These are phyloP conservation scores for Xylaria venustula DNA, from an alignment of 495 filamentous ascomycete species.

Conservation along the genomic window DNA sequence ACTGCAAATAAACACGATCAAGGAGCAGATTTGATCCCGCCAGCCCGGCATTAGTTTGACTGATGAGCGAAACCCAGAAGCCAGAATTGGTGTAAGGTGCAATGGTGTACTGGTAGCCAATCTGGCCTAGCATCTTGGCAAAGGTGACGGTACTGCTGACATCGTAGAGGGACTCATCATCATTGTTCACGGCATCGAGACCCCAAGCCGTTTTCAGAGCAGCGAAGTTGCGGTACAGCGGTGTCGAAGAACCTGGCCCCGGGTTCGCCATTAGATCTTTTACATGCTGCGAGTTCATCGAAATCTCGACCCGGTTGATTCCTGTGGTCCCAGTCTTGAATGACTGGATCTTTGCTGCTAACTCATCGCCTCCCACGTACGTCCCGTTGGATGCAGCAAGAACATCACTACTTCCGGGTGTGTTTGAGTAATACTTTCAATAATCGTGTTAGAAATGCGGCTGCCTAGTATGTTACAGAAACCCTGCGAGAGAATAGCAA, in stretches of 20 bases:
- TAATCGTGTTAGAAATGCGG: not conserved
- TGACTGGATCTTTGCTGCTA: constrained; percentile 38
- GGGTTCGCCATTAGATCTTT: constrained; percentile 32
- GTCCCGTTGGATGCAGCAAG: constrained; percentile 32
- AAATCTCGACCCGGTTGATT: constrained; percentile 38
- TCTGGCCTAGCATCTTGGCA: constrained; percentile 36
- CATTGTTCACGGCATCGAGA: constrained; percentile 45
- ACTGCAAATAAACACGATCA: constrained; percentile 42
- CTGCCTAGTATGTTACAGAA: too few relatives aligned
- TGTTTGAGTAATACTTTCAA: constrained; percentile 41
- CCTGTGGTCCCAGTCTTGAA: constrained; percentile 34
- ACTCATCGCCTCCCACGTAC: constrained; percentile 40
- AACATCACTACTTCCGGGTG: constrained; percentile 36
- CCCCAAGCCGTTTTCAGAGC: constrained; percentile 37
- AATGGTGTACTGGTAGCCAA: constrained; percentile 41
- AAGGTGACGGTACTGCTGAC: constrained; percentile 37
- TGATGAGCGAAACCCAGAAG: constrained; percentile 33
- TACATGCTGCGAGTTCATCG: constrained; percentile 44
- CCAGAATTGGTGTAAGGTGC: constrained; percentile 39
- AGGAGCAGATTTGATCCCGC: constrained; percentile 26
- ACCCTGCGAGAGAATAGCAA: too few relatives aligned
- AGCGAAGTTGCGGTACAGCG: constrained; percentile 36
- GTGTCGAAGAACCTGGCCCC: constrained; percentile 29
- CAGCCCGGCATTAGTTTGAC: constrained; percentile 28
- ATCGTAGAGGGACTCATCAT: constrained; percentile 45